A percentile compares a stretch with the other conserved stretches of the same genome.
Evolutionary conservation across 257 asterid species (phyloP).

Genomic region (Agastache rugosa): DNA sequence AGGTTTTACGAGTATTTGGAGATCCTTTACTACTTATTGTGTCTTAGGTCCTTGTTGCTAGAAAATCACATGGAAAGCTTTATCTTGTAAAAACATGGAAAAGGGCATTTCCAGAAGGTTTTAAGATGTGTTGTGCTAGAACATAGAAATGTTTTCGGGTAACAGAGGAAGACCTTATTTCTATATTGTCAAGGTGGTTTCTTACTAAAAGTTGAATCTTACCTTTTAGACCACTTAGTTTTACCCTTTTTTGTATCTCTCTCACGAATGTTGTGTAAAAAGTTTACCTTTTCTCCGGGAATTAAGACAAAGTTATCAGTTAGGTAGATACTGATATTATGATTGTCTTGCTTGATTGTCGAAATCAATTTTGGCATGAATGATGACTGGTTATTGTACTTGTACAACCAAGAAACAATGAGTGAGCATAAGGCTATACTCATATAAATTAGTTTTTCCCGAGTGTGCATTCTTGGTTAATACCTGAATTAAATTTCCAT

Average conservation of each 20-base stretch:
- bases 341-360: background rate
- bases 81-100: background rate
- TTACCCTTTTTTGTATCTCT: background rate
- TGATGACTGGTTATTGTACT: background rate
- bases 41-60: slow-evolving; percentile 1
- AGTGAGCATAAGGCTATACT: background rate
- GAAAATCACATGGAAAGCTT: background rate
- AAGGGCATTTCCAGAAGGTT: background rate
- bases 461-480: background rate
- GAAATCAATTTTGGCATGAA: background rate
- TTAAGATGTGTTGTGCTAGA: background rate
- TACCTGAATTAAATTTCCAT: background rate
- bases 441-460: background rate
- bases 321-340: background rate
- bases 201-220: background rate
- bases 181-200: background rate
- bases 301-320: background rate
- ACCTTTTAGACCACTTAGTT: background rate
- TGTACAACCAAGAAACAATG: background rate
- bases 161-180: background rate
- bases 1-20: background rate
- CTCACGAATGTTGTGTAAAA: background rate
- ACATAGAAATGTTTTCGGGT: background rate
- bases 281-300: background rate
- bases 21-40: background rate